phyloP scores from a whole-genome alignment of 2,329 filamentous ascomycete species.

The Thyridium curvatum region DNA sequence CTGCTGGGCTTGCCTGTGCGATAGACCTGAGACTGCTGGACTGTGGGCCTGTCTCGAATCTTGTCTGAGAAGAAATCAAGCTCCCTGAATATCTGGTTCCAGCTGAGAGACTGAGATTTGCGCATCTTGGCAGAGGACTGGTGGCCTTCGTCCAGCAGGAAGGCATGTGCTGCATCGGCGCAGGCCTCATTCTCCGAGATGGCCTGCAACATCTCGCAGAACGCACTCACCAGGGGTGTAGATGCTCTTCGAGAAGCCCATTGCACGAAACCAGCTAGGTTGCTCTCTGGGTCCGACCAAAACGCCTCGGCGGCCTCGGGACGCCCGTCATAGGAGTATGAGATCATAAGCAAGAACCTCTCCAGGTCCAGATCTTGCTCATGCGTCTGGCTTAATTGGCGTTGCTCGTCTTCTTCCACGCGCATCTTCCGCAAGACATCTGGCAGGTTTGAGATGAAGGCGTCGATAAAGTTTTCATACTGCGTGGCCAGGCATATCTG shows the following conservation, averaged over 20 bases:
- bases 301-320: slow-evolving; percentile 81
- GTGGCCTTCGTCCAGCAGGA: slow-evolving; percentile 79
- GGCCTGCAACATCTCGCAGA: slow-evolving; percentile 91
- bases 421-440: slow-evolving; percentile 83
- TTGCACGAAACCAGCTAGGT: slow-evolving; percentile 88
- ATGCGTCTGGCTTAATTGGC: slow-evolving; percentile 58
- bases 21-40: slow-evolving; percentile 45
- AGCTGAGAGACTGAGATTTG: slow-evolving; percentile 79
- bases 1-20: slow-evolving; percentile 54
- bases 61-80: slow-evolving; percentile 77
- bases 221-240: slow-evolving; percentile 91
- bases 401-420: slow-evolving; percentile 83
- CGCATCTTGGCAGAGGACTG: slow-evolving; percentile 72
- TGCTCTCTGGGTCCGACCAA: slow-evolving; percentile 88
- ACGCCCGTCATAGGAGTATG: slow-evolving; percentile 82
- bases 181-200: slow-evolving; percentile 79
- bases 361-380: slow-evolving; percentile 73
- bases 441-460: slow-evolving; percentile 91
- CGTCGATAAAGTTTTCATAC: slow-evolving; percentile 81
- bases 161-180: slow-evolving; percentile 79
- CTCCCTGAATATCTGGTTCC: slow-evolving; percentile 88
- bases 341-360: slow-evolving; percentile 84
- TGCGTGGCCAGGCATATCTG: slow-evolving; percentile 69
- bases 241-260: slow-evolving; percentile 96
- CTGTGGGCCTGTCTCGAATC: slow-evolving; percentile 64